A percentile compares a stretch with the other conserved stretches of the same genome.
These are phyloP conservation scores for Helenozyma baotianmanensis DNA, from an alignment of 805 yeast genomes.

Conservation along the genomic window DNA sequence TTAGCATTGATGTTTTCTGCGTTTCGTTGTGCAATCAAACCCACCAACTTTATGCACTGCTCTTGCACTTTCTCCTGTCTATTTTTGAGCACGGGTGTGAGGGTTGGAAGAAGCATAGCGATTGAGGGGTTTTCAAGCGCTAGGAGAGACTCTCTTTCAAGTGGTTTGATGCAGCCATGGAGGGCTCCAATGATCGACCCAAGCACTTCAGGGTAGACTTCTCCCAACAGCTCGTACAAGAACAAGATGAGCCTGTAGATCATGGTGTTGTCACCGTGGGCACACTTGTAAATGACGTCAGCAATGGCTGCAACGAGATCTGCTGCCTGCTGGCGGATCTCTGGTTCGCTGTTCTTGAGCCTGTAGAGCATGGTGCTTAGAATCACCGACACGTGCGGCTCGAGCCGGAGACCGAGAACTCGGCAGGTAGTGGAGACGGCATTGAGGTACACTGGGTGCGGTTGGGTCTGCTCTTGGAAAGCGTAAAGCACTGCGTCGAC, in stretches of 20 bases:
- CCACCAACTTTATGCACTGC: conserved; percentile 71
- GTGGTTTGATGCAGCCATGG: conserved; percentile 52
- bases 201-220: conserved; percentile 87
- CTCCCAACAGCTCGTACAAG: conserved; percentile 88
- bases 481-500: conserved; percentile 79
- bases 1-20: conserved; percentile 82
- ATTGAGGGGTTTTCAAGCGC: conserved; percentile 60
- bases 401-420: conserved; percentile 59
- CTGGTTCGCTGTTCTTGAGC: conserved; percentile 64
- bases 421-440: conserved; percentile 62
- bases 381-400: conserved; percentile 69
- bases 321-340: conserved; percentile 79
- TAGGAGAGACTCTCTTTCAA: conserved; percentile 57
- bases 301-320: conserved; percentile 67
- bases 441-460: conserved; percentile 51
- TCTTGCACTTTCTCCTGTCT: conserved; percentile 90
- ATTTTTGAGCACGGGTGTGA: conserved; percentile 88
- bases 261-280: conserved; percentile 48
- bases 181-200: conserved; percentile 80
- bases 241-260: conserved; percentile 68
- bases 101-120: conserved; percentile 74
- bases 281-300: conserved; percentile 61
- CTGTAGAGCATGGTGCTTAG: conserved; percentile 69
- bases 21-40: conserved; percentile 73
- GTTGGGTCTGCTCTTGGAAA: conserved; percentile 69